Evolutionary conservation across 2,329 filamentous ascomycete species (phyloP).

Genomic region (Teratosphaeria nubilosa): DNA sequence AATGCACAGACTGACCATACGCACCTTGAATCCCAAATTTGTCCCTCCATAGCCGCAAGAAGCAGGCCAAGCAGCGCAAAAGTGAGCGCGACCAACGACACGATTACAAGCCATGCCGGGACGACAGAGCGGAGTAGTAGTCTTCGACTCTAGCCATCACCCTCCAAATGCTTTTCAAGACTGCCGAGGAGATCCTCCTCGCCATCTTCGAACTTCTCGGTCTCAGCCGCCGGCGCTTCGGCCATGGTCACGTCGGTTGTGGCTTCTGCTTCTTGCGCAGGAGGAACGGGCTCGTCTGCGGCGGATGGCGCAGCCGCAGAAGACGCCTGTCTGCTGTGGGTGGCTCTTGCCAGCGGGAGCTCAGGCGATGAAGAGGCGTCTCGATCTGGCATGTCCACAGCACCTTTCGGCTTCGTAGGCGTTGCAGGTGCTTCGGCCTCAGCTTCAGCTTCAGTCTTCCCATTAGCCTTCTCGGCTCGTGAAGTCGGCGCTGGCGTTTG

Average conservation of each 20-base stretch:
- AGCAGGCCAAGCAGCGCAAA: not conserved
- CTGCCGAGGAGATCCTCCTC: constrained; percentile 21
- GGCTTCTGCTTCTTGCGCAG: constrained; percentile 1
- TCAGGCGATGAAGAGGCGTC: constrained; percentile 34
- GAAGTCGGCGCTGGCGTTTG: constrained; percentile 13
- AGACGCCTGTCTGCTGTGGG: constrained; percentile 31
- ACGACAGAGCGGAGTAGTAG: not conserved
- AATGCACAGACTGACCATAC: not conserved
- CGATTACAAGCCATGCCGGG: not conserved
- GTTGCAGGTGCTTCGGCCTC: constrained; percentile 1
- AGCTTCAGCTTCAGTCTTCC: not conserved
- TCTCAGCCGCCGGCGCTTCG: constrained; percentile 3
- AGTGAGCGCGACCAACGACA: not conserved
- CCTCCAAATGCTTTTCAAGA: constrained; percentile 18
- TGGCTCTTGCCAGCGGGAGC: constrained; percentile 28
- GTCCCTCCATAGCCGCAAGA: not conserved
- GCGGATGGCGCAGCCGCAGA: not conserved
- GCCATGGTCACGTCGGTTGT: constrained; percentile 1
- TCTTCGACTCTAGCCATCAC: not conserved
- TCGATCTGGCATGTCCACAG: constrained; percentile 7
- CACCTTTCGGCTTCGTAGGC: constrained; percentile 2
- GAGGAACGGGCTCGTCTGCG: not conserved
- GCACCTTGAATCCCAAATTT: not conserved
- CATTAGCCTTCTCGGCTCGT: constrained; percentile 1
- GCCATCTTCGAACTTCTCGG: constrained; percentile 14